These are phyloP conservation scores for Flaveria ramosissima DNA, from an alignment of 129 eudicot genomes.

Conservation along the genomic window DNA sequence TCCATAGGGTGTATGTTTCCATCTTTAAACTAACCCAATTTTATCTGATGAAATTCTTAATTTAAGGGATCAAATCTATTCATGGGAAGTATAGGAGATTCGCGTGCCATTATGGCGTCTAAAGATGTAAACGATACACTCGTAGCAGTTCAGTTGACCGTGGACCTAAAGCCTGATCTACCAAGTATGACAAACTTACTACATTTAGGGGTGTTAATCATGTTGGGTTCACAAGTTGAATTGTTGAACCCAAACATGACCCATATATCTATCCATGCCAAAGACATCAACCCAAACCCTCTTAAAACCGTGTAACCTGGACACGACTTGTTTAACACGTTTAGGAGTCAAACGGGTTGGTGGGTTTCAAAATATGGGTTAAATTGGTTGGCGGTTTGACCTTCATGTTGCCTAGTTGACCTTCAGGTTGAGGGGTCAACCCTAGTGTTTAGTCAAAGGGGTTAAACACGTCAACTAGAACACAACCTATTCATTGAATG, in stretches of 20 bases:
- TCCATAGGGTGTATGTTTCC: no score
- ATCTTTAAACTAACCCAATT: neutral
- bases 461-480: no score
- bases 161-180: conserved; percentile 98
- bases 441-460: no score
- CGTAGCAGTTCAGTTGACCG: conserved; percentile 84
- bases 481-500: neutral
- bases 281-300: no score
- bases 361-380: no score
- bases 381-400: no score
- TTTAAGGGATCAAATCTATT: conserved; percentile 82
- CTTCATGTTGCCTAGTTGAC: no score
- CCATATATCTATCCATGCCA: neutral
- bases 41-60: neutral
- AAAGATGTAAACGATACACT: conserved; percentile 59
- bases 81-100: conserved; percentile 92
- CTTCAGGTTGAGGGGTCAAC: no score
- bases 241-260: neutral
- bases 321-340: no score
- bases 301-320: no score
- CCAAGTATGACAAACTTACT: conserved; percentile 55
- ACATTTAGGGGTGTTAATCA: neutral
- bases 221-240: no score
- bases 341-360: no score
- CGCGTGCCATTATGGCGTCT: conserved; percentile 92